These are phyloP conservation scores for Euphorbia tirucalli DNA, from an alignment of 345 rosid genomes.

Conservation along the genomic window DNA sequence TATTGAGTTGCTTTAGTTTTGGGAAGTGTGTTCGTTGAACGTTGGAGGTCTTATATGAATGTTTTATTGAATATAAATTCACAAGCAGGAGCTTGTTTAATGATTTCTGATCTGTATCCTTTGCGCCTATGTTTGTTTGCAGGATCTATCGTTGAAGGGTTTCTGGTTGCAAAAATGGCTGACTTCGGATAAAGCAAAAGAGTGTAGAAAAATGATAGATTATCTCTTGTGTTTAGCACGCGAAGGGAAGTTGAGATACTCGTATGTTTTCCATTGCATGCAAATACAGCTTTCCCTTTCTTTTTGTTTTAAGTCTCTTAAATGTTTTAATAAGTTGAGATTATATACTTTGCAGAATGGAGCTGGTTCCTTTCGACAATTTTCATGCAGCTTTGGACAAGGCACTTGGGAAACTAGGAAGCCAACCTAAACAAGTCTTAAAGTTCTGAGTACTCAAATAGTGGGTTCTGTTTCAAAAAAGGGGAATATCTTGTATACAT, in stretches of 20 bases:
- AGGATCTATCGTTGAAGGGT: constrained; percentile 88
- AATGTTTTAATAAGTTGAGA: not conserved
- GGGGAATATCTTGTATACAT: too few species aligned
- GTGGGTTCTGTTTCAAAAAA: too few species aligned
- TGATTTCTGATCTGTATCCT: not conserved
- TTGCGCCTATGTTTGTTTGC: constrained; percentile 28
- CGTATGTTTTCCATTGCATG: constrained; percentile 45
- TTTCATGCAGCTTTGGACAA: constrained; percentile 61
- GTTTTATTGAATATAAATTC: not conserved
- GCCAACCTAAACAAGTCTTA: constrained; percentile 86
- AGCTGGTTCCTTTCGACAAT: constrained; percentile 59
- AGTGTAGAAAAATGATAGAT: constrained; percentile 71
- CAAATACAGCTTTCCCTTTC: too few species aligned
- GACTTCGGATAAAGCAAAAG: constrained; percentile 52
- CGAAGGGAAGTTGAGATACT: constrained; percentile 74
- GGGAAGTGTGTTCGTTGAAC: too few species aligned
- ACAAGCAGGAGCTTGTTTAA: not conserved
- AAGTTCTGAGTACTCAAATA: constrained; percentile 45
- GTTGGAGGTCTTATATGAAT: not conserved
- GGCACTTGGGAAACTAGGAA: constrained; percentile 73
- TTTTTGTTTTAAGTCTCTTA: too few species aligned
- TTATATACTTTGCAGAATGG: constrained; percentile 48
- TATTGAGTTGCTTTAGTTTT: too few species aligned
- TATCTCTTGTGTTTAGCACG: constrained; percentile 57
- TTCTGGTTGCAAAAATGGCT: constrained; percentile 91